phyloP scores from a whole-genome alignment of 2,329 filamentous ascomycete species.

The Colletotrichum spaethianum region DNA sequence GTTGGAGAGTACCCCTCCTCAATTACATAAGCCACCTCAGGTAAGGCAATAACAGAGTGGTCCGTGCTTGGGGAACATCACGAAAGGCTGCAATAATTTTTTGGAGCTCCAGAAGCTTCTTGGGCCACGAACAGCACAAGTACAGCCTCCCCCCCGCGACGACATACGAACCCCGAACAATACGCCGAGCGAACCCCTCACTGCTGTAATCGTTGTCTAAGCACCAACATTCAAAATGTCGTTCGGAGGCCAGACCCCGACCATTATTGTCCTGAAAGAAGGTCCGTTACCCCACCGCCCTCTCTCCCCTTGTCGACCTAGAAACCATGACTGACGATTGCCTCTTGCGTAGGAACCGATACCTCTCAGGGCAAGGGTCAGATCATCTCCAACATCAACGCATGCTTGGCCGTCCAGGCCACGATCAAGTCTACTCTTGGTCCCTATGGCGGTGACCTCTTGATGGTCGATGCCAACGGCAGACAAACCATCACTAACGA shows the following conservation, averaged over 20 bases:
- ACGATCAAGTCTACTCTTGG: constrained; percentile 97
- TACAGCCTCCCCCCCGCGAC: constrained; percentile 31
- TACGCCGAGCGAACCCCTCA: neutral
- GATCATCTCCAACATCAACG: constrained; percentile 98
- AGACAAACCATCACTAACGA: constrained; percentile 99
- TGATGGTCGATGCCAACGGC: constrained; percentile 97
- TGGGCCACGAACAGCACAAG: constrained; percentile 46
- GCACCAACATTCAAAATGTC: constrained; percentile 74
- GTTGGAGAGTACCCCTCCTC: constrained; percentile 30
- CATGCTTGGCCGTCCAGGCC: constrained; percentile 93
- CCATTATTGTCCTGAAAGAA: constrained; percentile 98
- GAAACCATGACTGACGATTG: constrained; percentile 40
- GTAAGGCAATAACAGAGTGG: constrained; percentile 40
- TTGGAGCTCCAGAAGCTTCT: constrained; percentile 61
- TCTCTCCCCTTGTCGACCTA: constrained; percentile 45
- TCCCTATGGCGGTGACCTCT: constrained; percentile 95
- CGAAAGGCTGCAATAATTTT: constrained; percentile 65
- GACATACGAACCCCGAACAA: constrained; percentile 23
- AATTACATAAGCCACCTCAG: constrained; percentile 40
- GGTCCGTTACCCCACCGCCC: constrained; percentile 72
- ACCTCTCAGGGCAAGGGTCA: constrained; percentile 97
- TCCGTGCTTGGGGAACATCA: constrained; percentile 43
- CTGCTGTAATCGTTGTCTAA: constrained; percentile 14
- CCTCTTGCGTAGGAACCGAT: constrained; percentile 81
- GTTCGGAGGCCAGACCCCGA: constrained; percentile 97